Evolutionary conservation across 106 monocot genomes (phyloP).

Genomic region (Dendrobium chrysotoxum): DNA sequence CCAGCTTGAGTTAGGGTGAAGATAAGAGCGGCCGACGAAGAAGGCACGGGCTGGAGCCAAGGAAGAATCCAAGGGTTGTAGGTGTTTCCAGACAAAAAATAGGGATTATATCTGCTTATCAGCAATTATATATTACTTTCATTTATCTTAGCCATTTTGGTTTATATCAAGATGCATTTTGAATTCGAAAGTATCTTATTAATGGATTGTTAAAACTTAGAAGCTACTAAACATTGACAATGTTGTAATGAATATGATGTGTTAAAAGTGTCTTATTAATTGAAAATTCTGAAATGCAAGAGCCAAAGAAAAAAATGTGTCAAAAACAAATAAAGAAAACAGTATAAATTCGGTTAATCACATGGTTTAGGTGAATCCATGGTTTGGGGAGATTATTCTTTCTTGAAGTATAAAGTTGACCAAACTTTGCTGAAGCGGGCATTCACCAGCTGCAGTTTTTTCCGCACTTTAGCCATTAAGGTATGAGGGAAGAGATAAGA

Average conservation of each 20-base stretch:
- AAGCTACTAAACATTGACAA: background rate
- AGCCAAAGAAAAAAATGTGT: background rate
- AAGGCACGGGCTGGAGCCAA: too few species aligned
- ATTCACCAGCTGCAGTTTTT: background rate
- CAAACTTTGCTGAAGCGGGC: too few species aligned
- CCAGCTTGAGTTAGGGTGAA: too few species aligned
- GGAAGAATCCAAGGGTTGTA: too few species aligned
- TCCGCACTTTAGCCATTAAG: background rate
- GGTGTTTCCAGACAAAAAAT: background rate
- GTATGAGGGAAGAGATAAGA: background rate
- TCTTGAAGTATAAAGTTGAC: too few species aligned
- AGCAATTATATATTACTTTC: background rate
- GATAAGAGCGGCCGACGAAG: too few species aligned
- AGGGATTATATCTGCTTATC: background rate
- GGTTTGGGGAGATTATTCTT: background rate
- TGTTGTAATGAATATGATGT: background rate
- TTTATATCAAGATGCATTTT: background rate
- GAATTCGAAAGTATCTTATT: background rate
- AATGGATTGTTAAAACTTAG: background rate
- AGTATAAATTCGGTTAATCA: background rate
- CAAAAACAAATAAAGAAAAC: background rate
- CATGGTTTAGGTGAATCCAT: background rate
- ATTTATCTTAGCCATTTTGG: background rate
- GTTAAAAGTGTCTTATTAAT: background rate
- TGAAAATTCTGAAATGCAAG: background rate